Evolutionary conservation across 345 rosid species (phyloP), one percentile per base, ranked within the genome.

Genomic region (Citrus cavaleriei): DNA sequence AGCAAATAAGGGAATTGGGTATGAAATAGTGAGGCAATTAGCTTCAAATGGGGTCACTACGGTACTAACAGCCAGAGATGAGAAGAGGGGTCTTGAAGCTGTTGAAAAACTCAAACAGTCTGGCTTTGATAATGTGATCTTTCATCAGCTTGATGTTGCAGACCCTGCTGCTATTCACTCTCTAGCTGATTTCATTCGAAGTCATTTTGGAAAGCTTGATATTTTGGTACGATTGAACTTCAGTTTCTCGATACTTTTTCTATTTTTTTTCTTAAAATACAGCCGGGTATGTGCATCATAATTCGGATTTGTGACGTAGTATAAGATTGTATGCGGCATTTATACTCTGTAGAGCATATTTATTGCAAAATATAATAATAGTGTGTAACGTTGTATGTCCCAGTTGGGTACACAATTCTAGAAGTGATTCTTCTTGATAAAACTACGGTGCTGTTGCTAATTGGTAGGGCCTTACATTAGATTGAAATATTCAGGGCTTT

Each of bases 111-210:
- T 90, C 54, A 81, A 34, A 27, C 74, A 81, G 9, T 78, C 68
- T 74, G 83, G 81, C 24, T 76, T 81, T 6, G 85, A 79, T 70
- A 27, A 75, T 67, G 64, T 87, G 16, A 42, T 80, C 30, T 89
- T 88, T 70, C 89, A 85, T 82, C 87, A 61, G 46, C 91, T 91
- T 66, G 91, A 89, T 82, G 90, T 89, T 16, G n/a, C 84, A 19
- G 84, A 86, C 59, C 77, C 84, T 14, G 62, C 75, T 51, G 84
- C 82, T 55, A 42, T 81, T 60, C 19, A 79, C 34, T 81, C 85
- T 73, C 82, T 89, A 7, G 86, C 73, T 6, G 68, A 82, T 9
- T 85, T 87, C 35, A 55, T 84, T 76, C 78, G 57, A 66, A 79
- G 9, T 25, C 71, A 75, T 13, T 82, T 79, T n/a, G 87, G 88